Conservation (phyloP, 768 basidiomycete species). For the Phylloporus rhodoxanthus region DNA sequence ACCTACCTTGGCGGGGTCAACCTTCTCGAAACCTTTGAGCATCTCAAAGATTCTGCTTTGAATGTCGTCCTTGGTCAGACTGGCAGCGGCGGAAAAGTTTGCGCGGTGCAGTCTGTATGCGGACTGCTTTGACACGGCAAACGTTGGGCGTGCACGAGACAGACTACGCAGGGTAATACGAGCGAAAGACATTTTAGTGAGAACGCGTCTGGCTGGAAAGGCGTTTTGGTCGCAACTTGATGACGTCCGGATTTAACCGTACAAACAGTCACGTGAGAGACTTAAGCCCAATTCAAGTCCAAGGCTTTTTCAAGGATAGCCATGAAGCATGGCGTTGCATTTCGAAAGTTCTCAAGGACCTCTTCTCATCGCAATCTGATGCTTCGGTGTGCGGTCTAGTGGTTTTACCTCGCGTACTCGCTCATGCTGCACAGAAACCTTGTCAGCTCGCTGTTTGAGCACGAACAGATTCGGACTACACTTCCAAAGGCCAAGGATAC, state of each 20-base stretch:
- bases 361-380: slow-evolving; percentile 90
- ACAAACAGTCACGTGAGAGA: neutral
- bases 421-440: slow-evolving; percentile 59
- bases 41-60: slow-evolving; percentile 24
- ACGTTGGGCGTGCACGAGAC: slow-evolving; percentile 23
- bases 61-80: slow-evolving; percentile 21
- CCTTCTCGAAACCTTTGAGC: slow-evolving; percentile 29
- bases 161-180: slow-evolving; percentile 30
- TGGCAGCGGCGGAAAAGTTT: slow-evolving; percentile 26
- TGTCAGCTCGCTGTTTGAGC: slow-evolving; percentile 88
- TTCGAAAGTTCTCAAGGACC: slow-evolving; percentile 87
- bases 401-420: neutral
- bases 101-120: slow-evolving; percentile 28
- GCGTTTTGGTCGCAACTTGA: neutral
- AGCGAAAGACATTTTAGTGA: slow-evolving; percentile 31
- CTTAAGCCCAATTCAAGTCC: neutral
- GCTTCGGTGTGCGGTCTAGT: slow-evolving; percentile 57
- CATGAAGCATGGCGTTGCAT: slow-evolving; percentile 94
- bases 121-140: slow-evolving; percentile 26
- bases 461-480: slow-evolving; percentile 95
- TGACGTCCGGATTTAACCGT: slow-evolving; percentile 26
- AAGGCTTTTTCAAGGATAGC: slow-evolving; percentile 5
- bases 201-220: slow-evolving; percentile 14
- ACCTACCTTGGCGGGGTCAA: slow-evolving; percentile 26
- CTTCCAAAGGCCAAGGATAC: slow-evolving; percentile 91